Conservation (phyloP, 2,329 filamentous ascomycete species). For the Nannizziopsis arthrosporioides region DNA sequence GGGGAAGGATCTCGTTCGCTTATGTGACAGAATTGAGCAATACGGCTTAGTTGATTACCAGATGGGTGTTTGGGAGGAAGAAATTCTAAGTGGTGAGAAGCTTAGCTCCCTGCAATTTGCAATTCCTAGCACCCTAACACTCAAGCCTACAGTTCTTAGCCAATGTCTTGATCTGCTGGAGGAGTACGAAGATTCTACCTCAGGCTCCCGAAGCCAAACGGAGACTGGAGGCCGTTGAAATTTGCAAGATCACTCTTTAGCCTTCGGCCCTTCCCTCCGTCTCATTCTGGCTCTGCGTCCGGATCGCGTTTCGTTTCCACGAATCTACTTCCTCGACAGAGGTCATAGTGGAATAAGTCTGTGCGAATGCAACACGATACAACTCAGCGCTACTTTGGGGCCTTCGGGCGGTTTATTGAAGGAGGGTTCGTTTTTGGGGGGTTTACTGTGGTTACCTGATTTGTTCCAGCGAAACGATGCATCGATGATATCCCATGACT, state of each 20-base stretch:
- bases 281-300: not conserved
- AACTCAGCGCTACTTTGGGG: no score
- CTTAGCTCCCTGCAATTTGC: not conserved
- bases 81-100: slow-evolving; percentile 65
- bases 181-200: slow-evolving; percentile 6
- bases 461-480: slow-evolving; percentile 9
- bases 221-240: slow-evolving; percentile 1
- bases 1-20: slow-evolving; percentile 65
- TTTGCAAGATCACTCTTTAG: not conserved
- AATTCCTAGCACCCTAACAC: not conserved
- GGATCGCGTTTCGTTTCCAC: not conserved
- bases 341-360: no score
- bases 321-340: not conserved
- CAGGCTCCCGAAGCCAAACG: slow-evolving; percentile 4
- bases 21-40: slow-evolving; percentile 78
- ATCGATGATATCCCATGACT: slow-evolving; percentile 13
- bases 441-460: slow-evolving; percentile 3
- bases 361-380: no score
- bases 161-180: slow-evolving; percentile 16
- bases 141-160: slow-evolving; percentile 11
- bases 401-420: no score
- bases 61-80: slow-evolving; percentile 91
- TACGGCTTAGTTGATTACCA: slow-evolving; percentile 96
- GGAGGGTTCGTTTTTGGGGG: not conserved
- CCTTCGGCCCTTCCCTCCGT: not conserved